phyloP scores from a whole-genome alignment of 208 protist genomes.

The Leishmania aethiopica region DNA sequence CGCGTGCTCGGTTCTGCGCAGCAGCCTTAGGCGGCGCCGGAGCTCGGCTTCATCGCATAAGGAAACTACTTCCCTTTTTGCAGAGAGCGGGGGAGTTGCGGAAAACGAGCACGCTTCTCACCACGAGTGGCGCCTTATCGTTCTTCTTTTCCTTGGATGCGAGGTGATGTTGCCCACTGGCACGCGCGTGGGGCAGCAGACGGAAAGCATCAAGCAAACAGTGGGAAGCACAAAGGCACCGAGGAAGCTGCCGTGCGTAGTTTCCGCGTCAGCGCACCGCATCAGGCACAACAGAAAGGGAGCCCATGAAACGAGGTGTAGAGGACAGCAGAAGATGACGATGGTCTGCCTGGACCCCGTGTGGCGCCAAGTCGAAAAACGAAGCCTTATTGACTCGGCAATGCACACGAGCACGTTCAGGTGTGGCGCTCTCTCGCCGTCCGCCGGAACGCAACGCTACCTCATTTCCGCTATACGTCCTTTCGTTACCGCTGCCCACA shows the following conservation, averaged over 20 bases:
- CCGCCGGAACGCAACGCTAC: neutral
- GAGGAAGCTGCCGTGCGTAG: neutral
- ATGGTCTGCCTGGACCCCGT: neutral
- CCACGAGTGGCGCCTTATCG: neutral
- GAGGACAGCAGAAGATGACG: neutral
- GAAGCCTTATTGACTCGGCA: neutral
- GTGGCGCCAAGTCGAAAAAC: neutral
- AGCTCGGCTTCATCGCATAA: neutral
- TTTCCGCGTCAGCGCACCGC: neutral
- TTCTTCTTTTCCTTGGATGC: neutral
- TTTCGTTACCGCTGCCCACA: neutral
- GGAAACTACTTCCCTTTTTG: neutral
- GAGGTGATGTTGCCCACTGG: neutral
- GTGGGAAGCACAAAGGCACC: neutral
- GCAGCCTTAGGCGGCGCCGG: neutral
- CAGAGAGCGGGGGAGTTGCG: neutral
- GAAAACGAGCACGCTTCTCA: neutral
- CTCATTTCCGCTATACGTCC: neutral
- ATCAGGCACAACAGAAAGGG: neutral
- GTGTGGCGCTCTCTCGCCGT: neutral
- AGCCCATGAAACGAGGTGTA: neutral
- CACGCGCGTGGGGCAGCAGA: neutral
- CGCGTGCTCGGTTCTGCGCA: too few species aligned
- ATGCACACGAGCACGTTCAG: neutral
- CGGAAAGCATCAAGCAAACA: neutral